These are phyloP conservation scores for Alternaria novae-zelandiae DNA, from an alignment of 2,329 filamentous ascomycete species.

Conservation along the genomic window DNA sequence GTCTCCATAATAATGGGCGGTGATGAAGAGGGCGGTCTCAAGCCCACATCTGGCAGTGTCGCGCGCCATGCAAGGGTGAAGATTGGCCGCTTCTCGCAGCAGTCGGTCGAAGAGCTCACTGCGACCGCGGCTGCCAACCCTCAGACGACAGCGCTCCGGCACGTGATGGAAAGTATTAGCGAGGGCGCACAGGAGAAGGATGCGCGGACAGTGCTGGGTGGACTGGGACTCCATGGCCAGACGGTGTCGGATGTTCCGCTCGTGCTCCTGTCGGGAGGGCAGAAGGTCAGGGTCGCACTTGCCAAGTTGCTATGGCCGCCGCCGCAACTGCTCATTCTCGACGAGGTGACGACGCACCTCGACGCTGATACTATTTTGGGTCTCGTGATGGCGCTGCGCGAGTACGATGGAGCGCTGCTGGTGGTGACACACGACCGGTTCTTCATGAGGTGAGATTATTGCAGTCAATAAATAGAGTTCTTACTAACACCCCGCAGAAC, in stretches of 20 bases:
- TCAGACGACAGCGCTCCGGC: slow-evolving; percentile 67
- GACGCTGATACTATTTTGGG: slow-evolving; percentile 82
- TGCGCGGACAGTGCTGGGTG: slow-evolving; percentile 68
- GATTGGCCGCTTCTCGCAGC: slow-evolving; percentile 80
- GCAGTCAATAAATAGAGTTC: not conserved
- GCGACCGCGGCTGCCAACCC: slow-evolving; percentile 59
- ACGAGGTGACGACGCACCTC: slow-evolving; percentile 85
- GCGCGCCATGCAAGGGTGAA: slow-evolving; percentile 72
- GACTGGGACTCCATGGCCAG: slow-evolving; percentile 73
- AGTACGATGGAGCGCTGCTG: slow-evolving; percentile 76
- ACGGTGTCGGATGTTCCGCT: slow-evolving; percentile 76
- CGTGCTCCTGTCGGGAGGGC: slow-evolving; percentile 77
- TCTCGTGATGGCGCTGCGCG: slow-evolving; percentile 68
- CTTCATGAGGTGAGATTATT: slow-evolving; percentile 66
- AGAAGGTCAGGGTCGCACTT: slow-evolving; percentile 69
- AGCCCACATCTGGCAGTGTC: slow-evolving; percentile 67
- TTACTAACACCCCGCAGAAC: slow-evolving; percentile 54
- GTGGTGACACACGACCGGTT: slow-evolving; percentile 84
- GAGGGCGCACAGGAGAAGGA: slow-evolving; percentile 69
- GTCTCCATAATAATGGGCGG: slow-evolving; percentile 71
- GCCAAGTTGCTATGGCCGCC: slow-evolving; percentile 71
- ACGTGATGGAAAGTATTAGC: slow-evolving; percentile 64
- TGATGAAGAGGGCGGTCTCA: slow-evolving; percentile 42
- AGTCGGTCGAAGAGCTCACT: slow-evolving; percentile 74
- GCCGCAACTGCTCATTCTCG: slow-evolving; percentile 76